Evolutionary conservation across 108 stramenopile genomes (phyloP), one percentile per base, ranked within the genome.

Genomic region (Bacterosira constricta): DNA sequence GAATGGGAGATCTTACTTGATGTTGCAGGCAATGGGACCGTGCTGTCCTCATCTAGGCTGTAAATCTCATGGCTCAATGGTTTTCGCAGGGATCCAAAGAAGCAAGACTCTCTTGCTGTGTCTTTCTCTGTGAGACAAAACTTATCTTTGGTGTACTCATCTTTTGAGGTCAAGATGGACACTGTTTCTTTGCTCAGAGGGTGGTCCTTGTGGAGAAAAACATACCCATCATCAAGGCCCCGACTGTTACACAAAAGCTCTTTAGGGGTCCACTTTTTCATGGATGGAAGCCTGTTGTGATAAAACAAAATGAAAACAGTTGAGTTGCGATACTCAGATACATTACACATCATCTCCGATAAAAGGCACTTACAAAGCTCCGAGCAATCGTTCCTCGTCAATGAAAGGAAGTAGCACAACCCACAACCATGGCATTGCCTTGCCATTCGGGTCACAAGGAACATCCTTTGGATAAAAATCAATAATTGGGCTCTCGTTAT

Each of bases 371-470:
- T 71, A 88, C 80, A 98, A 65, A 12, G 95, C 96, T 18, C 70
- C 57, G 21, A 97, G 69, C 20, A 99, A 72, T 42, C 96, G 82
- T 44, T 93, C 88, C 85, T 98, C 97, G 65, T 98, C 97, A 54
- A 99, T 97, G 77, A 99, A 99, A 31, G 99, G 99, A 20, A 99
- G 85, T 47, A 99, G 77, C 29, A 97, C 97, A 53, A 99, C 98
- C 93, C 96, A 97, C 32, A 98, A 83, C 99, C 99, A 99, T 20
- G 97, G 97, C 96, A 97, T 97, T 6, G 93, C 92, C 74, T 99
- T 99, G 11, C 99, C 99, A 73, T 99, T 99, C 6, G 97, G 97
- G 82, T 99, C 99, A 59, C 94, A 88, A 11, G 92, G 92, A 13
- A 99, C 94, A 39, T 96, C 93, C 31, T 81, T 80, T 1, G 97